phyloP scores from a whole-genome alignment of 352 stramenopile species.

The Ophiocytium majus region DNA sequence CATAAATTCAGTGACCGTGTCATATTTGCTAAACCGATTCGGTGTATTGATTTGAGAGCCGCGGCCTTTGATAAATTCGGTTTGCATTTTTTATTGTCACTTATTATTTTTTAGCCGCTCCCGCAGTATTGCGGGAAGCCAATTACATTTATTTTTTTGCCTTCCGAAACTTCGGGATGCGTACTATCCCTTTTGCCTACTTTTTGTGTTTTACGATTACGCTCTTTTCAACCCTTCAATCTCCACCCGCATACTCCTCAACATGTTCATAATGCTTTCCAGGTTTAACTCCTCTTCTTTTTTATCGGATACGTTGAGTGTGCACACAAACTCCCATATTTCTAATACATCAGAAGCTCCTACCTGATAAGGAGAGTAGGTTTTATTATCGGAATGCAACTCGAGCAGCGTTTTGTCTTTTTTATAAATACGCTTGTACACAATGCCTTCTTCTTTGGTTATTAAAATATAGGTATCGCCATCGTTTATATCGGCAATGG shows the following conservation, averaged over 20 bases:
- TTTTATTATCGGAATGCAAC: constrained; percentile 5
- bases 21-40: neutral
- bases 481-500: neutral
- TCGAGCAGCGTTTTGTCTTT: neutral
- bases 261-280: constrained; percentile 12
- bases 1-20: neutral
- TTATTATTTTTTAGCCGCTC: no score
- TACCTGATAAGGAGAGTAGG: neutral
- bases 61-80: constrained; percentile 5
- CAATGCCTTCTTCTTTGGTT: neutral
- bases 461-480: neutral
- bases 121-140: no score
- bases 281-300: constrained; percentile 4
- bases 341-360: neutral
- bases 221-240: neutral
- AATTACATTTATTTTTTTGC: no score
- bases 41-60: neutral
- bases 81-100: no score
- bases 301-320: neutral
- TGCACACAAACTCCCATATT: neutral
- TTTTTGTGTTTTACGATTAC: no score
- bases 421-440: constrained; percentile 10
- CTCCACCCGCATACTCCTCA: neutral
- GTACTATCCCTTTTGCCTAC: no score
- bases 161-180: no score